Evolutionary conservation across 768 basidiomycete species (phyloP).

Genomic region (Daedaleopsis sinensis): DNA sequence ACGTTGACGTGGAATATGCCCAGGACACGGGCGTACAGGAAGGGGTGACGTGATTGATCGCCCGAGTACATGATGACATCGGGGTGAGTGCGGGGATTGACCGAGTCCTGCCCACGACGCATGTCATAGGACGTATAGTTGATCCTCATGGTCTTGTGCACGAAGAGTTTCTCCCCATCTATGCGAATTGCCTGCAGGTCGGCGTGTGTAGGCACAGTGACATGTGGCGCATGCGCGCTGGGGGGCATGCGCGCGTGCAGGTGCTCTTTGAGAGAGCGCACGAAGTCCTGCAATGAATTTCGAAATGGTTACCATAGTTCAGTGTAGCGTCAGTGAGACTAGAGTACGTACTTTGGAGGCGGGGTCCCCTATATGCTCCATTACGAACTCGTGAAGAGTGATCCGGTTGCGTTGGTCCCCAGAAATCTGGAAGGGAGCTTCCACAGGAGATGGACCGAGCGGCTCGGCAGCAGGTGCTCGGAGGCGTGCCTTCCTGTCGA

Average conservation of each 20-base stretch:
- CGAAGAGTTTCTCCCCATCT: slow-evolving; percentile 12
- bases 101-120: slow-evolving; percentile 40
- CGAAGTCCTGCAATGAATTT: too few relatives aligned
- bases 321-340: neutral
- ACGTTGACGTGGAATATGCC: slow-evolving; percentile 34
- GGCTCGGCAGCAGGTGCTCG: neutral
- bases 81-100: slow-evolving; percentile 40
- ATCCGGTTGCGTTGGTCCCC: neutral
- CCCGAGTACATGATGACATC: slow-evolving; percentile 34
- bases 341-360: neutral
- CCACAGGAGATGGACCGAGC: too few relatives aligned
- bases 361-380: too few relatives aligned
- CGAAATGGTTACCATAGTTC: too few relatives aligned
- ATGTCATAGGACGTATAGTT: slow-evolving; percentile 49
- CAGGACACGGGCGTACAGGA: slow-evolving; percentile 33
- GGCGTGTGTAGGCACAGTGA: slow-evolving; percentile 1
- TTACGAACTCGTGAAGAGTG: neutral
- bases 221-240: neutral
- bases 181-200: slow-evolving; percentile 23
- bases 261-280: too few relatives aligned
- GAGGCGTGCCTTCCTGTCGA: neutral
- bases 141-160: slow-evolving; percentile 34
- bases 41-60: slow-evolving; percentile 24
- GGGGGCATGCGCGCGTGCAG: too few relatives aligned
- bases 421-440: neutral